Evolutionary conservation across 192 early-diverging fungal genomes (phyloP).

Genomic region (Diversispora eburnea): DNA sequence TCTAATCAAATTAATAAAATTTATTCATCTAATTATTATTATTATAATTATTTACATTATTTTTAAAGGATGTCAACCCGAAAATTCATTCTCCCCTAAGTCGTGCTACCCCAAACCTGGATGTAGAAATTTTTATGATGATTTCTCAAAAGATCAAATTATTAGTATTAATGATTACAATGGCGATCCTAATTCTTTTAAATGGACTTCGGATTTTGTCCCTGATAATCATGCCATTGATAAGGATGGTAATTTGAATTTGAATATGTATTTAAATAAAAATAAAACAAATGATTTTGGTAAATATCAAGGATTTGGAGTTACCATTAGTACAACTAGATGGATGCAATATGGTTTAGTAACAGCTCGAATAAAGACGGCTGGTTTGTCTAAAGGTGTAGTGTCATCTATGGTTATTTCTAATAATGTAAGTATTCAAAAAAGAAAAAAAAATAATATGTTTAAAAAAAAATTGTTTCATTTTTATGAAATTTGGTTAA

Average conservation of each 20-base stretch:
- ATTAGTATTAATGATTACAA: conserved; percentile 33
- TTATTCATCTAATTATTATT: neutral
- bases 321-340: conserved; percentile 50
- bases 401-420: conserved; percentile 55
- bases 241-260: conserved; percentile 38
- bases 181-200: conserved; percentile 43
- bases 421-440: neutral
- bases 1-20: neutral
- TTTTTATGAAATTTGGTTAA: too few relatives aligned
- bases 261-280: conserved; percentile 32
- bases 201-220: conserved; percentile 50
- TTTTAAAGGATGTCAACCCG: conserved; percentile 35
- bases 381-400: conserved; percentile 46
- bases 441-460: too few relatives aligned
- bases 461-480: too few relatives aligned
- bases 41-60: neutral
- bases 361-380: conserved; percentile 50
- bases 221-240: conserved; percentile 41
- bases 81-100: conserved; percentile 36
- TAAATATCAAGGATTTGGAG: conserved; percentile 55
- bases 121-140: conserved; percentile 30
- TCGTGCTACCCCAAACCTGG: conserved; percentile 39
- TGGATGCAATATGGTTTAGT: conserved; percentile 61
- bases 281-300: conserved; percentile 37
- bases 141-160: conserved; percentile 30